Conservation (phyloP, 345 rosid species). For the Chamaenerion angustifolium region DNA sequence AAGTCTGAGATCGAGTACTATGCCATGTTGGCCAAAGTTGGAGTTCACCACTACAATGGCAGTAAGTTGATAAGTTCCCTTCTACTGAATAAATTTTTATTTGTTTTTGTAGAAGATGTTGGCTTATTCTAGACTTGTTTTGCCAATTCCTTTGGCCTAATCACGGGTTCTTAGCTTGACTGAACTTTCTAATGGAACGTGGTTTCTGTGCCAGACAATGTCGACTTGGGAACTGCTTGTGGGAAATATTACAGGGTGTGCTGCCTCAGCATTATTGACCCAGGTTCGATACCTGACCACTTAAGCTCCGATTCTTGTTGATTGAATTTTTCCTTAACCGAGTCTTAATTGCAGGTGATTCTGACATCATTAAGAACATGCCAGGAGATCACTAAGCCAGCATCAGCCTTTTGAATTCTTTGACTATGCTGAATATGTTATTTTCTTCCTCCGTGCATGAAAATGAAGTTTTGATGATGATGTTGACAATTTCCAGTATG, state of each 20-base stretch:
- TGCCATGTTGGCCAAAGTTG: slow-evolving; percentile 33
- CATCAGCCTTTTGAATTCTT: too few relatives aligned
- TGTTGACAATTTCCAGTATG: too few relatives aligned
- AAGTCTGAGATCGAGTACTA: slow-evolving; percentile 38
- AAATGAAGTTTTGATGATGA: too few relatives aligned
- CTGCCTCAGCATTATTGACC: slow-evolving; percentile 28
- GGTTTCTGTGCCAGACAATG: slow-evolving; percentile 16
- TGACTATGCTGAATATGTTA: too few relatives aligned
- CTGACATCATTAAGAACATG: slow-evolving; percentile 35
- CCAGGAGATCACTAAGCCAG: slow-evolving; percentile 15
- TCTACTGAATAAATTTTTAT: background rate
- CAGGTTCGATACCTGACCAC: slow-evolving; percentile 10
- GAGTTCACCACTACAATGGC: slow-evolving; percentile 36
- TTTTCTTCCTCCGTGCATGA: too few relatives aligned
- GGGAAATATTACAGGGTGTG: slow-evolving; percentile 27
- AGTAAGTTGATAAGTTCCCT: slow-evolving; percentile 27
- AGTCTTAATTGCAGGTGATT: slow-evolving; percentile 19
- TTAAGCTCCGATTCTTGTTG: background rate
- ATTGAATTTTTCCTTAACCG: background rate
- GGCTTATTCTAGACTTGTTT: too few relatives aligned
- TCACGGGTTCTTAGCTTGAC: background rate
- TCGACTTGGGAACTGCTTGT: slow-evolving; percentile 23
- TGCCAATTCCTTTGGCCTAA: too few relatives aligned
- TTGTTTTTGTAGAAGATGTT: background rate
- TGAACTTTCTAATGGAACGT: background rate